These are phyloP conservation scores for Exophiala sp. DNA, from an alignment of 2,329 filamentous ascomycete species.

Conservation along the genomic window DNA sequence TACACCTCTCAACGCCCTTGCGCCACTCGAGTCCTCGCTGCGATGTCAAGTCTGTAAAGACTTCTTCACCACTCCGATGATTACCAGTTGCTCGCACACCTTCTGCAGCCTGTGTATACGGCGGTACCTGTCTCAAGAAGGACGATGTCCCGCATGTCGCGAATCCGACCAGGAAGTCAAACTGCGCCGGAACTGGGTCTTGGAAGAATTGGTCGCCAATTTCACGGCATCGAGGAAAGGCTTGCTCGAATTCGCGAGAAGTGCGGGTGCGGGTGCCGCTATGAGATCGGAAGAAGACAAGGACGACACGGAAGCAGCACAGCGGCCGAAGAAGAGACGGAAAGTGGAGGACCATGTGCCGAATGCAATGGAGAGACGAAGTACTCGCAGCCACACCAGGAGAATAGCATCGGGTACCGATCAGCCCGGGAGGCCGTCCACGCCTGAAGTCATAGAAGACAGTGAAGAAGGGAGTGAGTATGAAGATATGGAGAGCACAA, in stretches of 20 bases:
- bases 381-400: constrained; percentile 48
- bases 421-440: constrained; percentile 25
- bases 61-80: constrained; percentile 89
- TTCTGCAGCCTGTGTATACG: constrained; percentile 97
- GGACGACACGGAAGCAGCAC: constrained; percentile 30
- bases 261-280: constrained; percentile 50
- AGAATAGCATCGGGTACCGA: constrained; percentile 37
- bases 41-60: constrained; percentile 98
- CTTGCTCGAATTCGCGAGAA: constrained; percentile 59
- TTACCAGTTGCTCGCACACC: constrained; percentile 89
- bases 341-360: constrained; percentile 15
- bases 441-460: constrained; percentile 37
- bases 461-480: constrained; percentile 35
- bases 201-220: constrained; percentile 76
- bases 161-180: constrained; percentile 74
- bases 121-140: constrained; percentile 71
- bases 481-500: constrained; percentile 14
- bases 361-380: constrained; percentile 41
- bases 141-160: constrained; percentile 82
- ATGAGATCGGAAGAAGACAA: constrained; percentile 49
- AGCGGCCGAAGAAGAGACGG: constrained; percentile 32
- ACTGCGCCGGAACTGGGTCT: constrained; percentile 73
- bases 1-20: constrained; percentile 41
- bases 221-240: constrained; percentile 62
- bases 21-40: constrained; percentile 67